Conservation (phyloP, 1,284 basidiomycete genomes). For the Melampsora larici-populina region DNA sequence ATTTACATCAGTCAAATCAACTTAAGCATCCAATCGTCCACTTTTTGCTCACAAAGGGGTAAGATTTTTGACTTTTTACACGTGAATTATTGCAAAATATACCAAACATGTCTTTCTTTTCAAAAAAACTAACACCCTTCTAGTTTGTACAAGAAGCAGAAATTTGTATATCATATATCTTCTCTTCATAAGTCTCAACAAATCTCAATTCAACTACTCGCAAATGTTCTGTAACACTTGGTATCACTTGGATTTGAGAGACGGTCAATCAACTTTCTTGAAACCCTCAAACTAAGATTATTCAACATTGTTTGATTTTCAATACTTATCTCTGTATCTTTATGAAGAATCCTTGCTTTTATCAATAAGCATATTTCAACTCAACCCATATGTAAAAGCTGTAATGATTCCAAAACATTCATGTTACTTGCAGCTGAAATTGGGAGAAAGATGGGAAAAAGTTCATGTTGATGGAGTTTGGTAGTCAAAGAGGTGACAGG, state of each 20-base stretch:
- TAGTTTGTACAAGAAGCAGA: constrained; percentile 26
- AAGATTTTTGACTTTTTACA: not conserved
- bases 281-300: not conserved
- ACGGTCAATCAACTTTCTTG: constrained; percentile 9
- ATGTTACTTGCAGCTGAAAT: constrained; percentile 98
- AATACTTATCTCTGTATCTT: not conserved
- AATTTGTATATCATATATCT: constrained; percentile 30
- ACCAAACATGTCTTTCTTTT: not conserved
- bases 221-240: constrained; percentile 23
- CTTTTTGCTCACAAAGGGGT: constrained; percentile 16
- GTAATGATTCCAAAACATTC: constrained; percentile 78
- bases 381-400: constrained; percentile 59
- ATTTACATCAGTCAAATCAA: constrained; percentile 12
- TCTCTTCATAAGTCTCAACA: constrained; percentile 7
- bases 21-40: constrained; percentile 9
- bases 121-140: not conserved
- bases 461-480: constrained; percentile 84
- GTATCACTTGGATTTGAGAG: constrained; percentile 14
- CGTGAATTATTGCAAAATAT: not conserved
- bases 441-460: constrained; percentile 82
- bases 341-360: constrained; percentile 57
- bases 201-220: not conserved
- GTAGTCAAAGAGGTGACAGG: constrained; percentile 87
- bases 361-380: constrained; percentile 65
- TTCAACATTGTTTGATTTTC: not conserved